phyloP scores from a whole-genome alignment of 2,329 filamentous ascomycete species.

The Fonsecaea monophora region DNA sequence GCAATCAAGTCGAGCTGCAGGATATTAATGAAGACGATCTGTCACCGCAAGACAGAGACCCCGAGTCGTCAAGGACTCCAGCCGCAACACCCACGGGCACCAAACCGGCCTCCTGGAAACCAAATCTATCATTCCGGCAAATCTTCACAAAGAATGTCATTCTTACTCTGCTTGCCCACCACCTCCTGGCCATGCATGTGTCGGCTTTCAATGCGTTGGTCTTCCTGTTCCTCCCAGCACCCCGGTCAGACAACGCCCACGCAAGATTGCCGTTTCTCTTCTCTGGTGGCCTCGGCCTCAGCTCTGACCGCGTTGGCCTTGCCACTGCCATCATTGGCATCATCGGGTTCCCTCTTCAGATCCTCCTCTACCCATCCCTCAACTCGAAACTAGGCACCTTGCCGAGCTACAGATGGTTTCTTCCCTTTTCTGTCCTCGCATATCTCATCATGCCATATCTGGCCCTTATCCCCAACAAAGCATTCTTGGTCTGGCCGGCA shows the following conservation, averaged over 20 bases:
- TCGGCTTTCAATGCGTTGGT: slow-evolving; percentile 78
- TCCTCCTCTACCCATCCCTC: slow-evolving; percentile 72
- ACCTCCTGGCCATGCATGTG: slow-evolving; percentile 75
- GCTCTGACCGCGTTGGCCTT: slow-evolving; percentile 73
- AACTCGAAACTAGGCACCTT: slow-evolving; percentile 72
- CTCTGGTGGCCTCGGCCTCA: slow-evolving; percentile 76
- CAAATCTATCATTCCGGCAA: slow-evolving; percentile 50
- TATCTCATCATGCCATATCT: slow-evolving; percentile 76
- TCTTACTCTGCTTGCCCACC: slow-evolving; percentile 67
- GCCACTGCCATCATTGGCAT: slow-evolving; percentile 78
- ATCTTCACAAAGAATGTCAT: slow-evolving; percentile 63
- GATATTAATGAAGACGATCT: slow-evolving; percentile 34
- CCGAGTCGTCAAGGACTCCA: slow-evolving; percentile 42
- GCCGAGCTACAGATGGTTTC: slow-evolving; percentile 69
- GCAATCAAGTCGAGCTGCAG: slow-evolving; percentile 36
- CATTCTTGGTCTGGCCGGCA: slow-evolving; percentile 66
- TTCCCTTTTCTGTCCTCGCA: slow-evolving; percentile 72
- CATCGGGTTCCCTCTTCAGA: slow-evolving; percentile 76
- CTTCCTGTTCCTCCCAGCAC: slow-evolving; percentile 77
- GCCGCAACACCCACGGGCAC: slow-evolving; percentile 29
- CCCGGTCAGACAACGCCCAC: slow-evolving; percentile 55
- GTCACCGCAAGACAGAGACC: slow-evolving; percentile 15
- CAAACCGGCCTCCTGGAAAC: slow-evolving; percentile 9
- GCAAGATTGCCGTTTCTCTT: slow-evolving; percentile 57
- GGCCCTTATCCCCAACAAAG: slow-evolving; percentile 67